These are phyloP conservation scores for Leccinum broughii DNA, from an alignment of 768 basidiomycete species.

Conservation along the genomic window DNA sequence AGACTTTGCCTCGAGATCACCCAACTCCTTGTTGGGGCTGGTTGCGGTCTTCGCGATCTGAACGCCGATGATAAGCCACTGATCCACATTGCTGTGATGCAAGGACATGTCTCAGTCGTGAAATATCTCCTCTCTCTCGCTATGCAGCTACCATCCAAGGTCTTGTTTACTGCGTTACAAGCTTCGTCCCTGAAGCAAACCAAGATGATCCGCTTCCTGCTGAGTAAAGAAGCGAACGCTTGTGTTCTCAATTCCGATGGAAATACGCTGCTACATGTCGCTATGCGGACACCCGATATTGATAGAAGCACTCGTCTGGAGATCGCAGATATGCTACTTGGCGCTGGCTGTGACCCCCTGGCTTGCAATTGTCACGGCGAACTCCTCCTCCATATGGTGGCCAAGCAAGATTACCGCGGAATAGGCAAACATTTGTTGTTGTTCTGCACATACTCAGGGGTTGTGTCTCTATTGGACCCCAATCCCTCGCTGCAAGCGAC, in stretches of 20 bases:
- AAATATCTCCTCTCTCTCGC: not conserved
- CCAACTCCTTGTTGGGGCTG: slow-evolving; percentile 1
- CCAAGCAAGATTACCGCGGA: not conserved
- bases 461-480: not conserved
- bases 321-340: not conserved
- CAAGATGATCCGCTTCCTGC: slow-evolving; percentile 3
- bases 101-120: not conserved
- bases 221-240: not conserved
- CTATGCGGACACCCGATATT: not conserved
- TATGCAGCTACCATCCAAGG: not conserved
- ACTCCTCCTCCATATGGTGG: not conserved
- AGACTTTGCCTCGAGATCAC: not conserved
- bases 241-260: not conserved
- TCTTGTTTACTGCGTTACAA: slow-evolving; percentile 1
- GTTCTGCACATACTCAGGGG: not conserved
- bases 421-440: not conserved
- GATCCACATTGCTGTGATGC: not conserved
- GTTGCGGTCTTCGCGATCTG: not conserved
- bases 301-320: not conserved
- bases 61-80: not conserved
- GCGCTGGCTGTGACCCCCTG: not conserved
- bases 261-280: not conserved
- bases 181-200: not conserved
- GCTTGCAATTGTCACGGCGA: not conserved
- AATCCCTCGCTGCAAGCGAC: too few relatives aligned